These are phyloP conservation scores for Fusarium humuli DNA, from an alignment of 2,329 filamentous ascomycete species.

Conservation along the genomic window DNA sequence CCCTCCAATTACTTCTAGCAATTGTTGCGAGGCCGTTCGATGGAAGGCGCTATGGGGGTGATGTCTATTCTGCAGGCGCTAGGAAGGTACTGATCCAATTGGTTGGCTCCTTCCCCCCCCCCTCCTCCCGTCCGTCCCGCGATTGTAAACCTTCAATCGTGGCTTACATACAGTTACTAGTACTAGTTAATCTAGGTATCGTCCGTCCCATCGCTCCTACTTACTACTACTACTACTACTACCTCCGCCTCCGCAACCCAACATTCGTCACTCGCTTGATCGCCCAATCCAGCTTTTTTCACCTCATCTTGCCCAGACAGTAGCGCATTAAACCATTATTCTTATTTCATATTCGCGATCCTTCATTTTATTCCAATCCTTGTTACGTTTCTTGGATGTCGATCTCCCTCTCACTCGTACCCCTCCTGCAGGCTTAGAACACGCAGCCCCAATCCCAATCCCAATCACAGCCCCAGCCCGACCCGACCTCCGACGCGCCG, in stretches of 20 bases:
- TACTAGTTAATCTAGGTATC: conserved; percentile 27
- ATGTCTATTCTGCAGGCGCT: conserved; percentile 26
- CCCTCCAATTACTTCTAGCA: background rate
- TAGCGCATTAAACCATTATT: conserved; percentile 1
- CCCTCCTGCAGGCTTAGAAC: conserved; percentile 33
- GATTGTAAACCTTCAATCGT: conserved; percentile 34
- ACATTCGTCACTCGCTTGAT: conserved; percentile 29
- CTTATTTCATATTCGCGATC: conserved; percentile 16
- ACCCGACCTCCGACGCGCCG: conserved; percentile 26
- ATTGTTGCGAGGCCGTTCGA: conserved; percentile 5
- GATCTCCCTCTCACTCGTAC: conserved; percentile 20
- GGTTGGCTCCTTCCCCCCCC: conserved; percentile 15
- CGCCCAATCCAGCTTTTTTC: conserved; percentile 23
- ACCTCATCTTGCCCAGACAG: conserved; percentile 10
- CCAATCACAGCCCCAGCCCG: background rate
- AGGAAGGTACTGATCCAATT: conserved; percentile 32
- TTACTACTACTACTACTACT: conserved; percentile 6
- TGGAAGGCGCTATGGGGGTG: conserved; percentile 16
- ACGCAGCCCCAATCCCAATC: conserved; percentile 24
- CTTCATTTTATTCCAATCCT: background rate
- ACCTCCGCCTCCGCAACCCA: conserved; percentile 35
- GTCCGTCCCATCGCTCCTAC: conserved; percentile 7
- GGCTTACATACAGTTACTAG: conserved; percentile 27
- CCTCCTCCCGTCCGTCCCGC: conserved; percentile 34
- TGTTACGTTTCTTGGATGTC: conserved; percentile 18